Evolutionary conservation across 371 early-diverging fungal genomes (phyloP), one percentile per base, ranked within the genome.

Genomic region (Mortierella polycephala): DNA sequence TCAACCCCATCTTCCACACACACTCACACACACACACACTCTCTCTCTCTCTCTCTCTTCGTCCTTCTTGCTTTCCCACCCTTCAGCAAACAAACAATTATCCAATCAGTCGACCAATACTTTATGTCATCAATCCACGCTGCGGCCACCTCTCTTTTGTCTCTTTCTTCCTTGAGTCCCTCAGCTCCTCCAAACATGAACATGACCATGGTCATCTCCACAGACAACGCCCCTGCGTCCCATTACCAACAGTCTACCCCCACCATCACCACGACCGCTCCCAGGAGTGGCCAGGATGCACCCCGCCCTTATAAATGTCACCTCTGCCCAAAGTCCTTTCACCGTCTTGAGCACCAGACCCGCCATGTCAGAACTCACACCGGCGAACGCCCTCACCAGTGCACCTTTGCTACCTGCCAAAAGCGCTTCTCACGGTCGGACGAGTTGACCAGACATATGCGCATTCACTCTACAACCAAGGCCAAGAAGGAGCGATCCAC

Each of bases 291-390:
- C 40, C 69, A 84, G 65, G 86, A 85, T 66, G 86, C 85, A 4
- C 86, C 86, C 58, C 85, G 91, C 42, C 90, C 91, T 46, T 91
- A 89, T 74, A 85, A 87, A 66, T 91, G 91, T 74, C 85, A 74
- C 77, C 84, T 88, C 69, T 91, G 91, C 69, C 82, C 83, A 46
- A 89, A 88, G 70, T 87, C 87, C 21, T 91, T 91, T 68, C 87
- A 87, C 53, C 87, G 94, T 42, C 85, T 92, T 21, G 94, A 93
- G 80, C 94, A 93, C 82, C 91, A 91, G 83, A 92, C 93, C 13
- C 89, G 96, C 55, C 96, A 96, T 81, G 91, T 94, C 75, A 89
- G 95, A 70, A 96, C 95, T 9, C 96, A 96, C 73, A 96, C 96
- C 3, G 96, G 96, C 40, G 97, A 96, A 81, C 94, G 92, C 62